Evolutionary conservation across 495 filamentous ascomycete genomes (phyloP), one percentile per base, ranked within the genome.

Genomic region (Aspergillus cristatus): DNA sequence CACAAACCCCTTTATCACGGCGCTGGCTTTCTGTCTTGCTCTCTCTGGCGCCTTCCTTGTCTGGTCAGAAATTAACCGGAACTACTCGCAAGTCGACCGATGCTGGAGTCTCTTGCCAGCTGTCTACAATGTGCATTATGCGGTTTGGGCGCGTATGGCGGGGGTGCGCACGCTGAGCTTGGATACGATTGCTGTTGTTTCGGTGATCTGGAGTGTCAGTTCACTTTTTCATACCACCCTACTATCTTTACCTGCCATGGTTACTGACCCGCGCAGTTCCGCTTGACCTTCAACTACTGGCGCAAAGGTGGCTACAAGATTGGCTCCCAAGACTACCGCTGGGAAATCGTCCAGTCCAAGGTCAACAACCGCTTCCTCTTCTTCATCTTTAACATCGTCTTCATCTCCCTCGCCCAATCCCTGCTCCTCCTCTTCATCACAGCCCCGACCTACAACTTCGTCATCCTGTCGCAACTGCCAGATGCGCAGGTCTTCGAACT

Each of bases 281-380:
- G 93, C 28, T 65, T 99, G 53, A 94, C 91, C 2, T 96, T 72
- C 74, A 99, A 99, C 62, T 99, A 94, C 59, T 95, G 84, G 83
- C 82, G 93, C 35, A 93, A 85, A 59, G 93, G 93, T 14, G 93
- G 93, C 13, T 99, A 97, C 56, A 60, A 65, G 16, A 70, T 86
- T 41, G 90, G 91, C 18, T 79, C 76, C 8, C 89, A 99, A 59
- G 93, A 99, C 60, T 99, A 99, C 57, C 76, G 93, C 55, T 96
- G 90, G 90, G 43, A 62, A 29, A 65, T 78, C 13, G 45, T 81
- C 25, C 67, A 64, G 37, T 51, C 67, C 14, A 57, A 69, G 29
- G 60, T 75, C 25, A 64, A 64, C 58, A 71, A 64, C 43, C 60
- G 61, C 3, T 61, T 66, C 17, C 48, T 79, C 11, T 93, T 93